Conservation (phyloP, 176 grass and related monocot genomes). For the Paspalum notatum region DNA sequence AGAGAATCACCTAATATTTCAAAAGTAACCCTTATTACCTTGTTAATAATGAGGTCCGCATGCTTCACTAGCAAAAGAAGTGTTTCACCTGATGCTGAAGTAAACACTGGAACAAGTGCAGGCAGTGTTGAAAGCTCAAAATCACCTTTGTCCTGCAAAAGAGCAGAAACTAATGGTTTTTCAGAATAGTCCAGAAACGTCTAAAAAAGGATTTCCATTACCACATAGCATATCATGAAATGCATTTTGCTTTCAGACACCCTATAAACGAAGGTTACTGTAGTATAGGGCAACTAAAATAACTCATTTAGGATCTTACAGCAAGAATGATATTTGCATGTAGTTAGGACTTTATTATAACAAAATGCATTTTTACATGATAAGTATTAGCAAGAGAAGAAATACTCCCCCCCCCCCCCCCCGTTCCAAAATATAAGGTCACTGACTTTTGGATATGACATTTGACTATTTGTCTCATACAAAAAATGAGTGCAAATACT, state of each 20-base stretch:
- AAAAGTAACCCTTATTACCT: slow-evolving; percentile 59
- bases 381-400: slow-evolving; percentile 6
- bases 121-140: slow-evolving; percentile 97
- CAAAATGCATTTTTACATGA: slow-evolving; percentile 16
- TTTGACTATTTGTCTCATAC: too few relatives aligned
- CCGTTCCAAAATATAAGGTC: too few relatives aligned
- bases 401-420: too few relatives aligned
- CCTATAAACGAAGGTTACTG: neutral
- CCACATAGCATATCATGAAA: slow-evolving; percentile 25
- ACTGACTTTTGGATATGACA: too few relatives aligned
- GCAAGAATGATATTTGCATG: neutral
- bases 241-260: slow-evolving; percentile 19
- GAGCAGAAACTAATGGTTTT: neutral
- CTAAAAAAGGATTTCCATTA: neutral
- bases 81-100: slow-evolving; percentile 94
- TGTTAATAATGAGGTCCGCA: slow-evolving; percentile 90
- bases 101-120: slow-evolving; percentile 91
- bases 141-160: slow-evolving; percentile 84
- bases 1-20: neutral
- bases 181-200: slow-evolving; percentile 20
- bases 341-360: neutral
- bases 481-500: too few relatives aligned
- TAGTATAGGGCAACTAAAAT: neutral
- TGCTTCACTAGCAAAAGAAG: slow-evolving; percentile 97
- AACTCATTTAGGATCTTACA: slow-evolving; percentile 5